Percentiles rank a stretch among this genome's conserved stretches.
Conservation (phyloP, 441 rosid species). For the Aleurites moluccanus region DNA sequence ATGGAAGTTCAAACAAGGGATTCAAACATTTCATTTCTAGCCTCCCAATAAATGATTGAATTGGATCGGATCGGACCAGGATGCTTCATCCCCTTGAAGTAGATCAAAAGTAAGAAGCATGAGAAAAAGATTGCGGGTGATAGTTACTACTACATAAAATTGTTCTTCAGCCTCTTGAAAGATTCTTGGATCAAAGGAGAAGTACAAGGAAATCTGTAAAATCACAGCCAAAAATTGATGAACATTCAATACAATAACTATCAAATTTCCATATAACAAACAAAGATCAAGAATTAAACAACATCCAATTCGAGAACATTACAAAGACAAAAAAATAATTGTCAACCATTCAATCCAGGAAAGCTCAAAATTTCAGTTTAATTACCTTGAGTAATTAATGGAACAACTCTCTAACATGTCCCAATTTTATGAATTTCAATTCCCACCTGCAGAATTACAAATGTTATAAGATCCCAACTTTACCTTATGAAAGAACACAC, state of each 20-base stretch:
- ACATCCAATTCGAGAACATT: too few relatives aligned
- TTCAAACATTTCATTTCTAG: too few relatives aligned
- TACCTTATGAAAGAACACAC: neutral
- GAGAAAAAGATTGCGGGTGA: neutral
- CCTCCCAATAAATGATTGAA: neutral
- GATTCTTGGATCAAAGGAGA: neutral
- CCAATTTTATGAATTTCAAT: neutral
- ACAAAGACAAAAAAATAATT: too few relatives aligned
- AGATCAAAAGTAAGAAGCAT: neutral
- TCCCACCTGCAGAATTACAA: neutral
- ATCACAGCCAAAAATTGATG: too few relatives aligned
- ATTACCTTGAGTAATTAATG: too few relatives aligned
- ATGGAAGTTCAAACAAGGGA: too few relatives aligned
- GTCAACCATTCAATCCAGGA: too few relatives aligned
- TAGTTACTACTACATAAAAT: neutral
- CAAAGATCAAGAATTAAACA: neutral
- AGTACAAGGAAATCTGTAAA: too few relatives aligned
- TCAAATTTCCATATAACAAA: too few relatives aligned
- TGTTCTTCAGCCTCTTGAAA: neutral
- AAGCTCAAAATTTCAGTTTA: too few relatives aligned
- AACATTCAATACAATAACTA: too few relatives aligned
- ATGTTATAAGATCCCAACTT: too few relatives aligned
- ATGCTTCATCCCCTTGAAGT: constrained; percentile 53
- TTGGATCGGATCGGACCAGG: constrained; percentile 39
- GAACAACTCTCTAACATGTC: neutral